phyloP scores from a whole-genome alignment of 2,329 filamentous ascomycete genomes.

The Aspergillus glaucus region DNA sequence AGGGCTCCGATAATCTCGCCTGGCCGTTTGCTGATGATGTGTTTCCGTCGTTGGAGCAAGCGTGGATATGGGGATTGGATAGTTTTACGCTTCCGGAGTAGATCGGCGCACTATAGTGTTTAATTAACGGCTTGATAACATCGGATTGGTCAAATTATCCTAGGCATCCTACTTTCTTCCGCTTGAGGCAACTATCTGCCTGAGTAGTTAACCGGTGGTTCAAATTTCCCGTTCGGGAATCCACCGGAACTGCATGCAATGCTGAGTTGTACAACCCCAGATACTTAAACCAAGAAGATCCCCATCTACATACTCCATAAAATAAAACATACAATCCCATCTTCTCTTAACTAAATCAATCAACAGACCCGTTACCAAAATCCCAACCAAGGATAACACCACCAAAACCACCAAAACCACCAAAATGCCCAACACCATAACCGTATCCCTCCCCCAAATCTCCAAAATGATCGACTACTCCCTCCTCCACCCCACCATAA shows the following conservation, averaged over 20 bases:
- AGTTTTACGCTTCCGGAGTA: neutral
- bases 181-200: too few relatives aligned
- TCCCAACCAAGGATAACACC: too few relatives aligned
- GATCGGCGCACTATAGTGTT: neutral
- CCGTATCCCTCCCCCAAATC: constrained; percentile 26
- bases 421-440: constrained; percentile 16
- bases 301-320: too few relatives aligned
- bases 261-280: too few relatives aligned
- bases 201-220: too few relatives aligned
- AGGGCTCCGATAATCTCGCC: neutral
- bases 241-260: too few relatives aligned
- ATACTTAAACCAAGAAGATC: too few relatives aligned
- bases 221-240: too few relatives aligned
- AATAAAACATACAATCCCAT: too few relatives aligned
- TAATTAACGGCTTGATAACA: neutral
- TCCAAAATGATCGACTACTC: constrained; percentile 52
- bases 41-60: constrained; percentile 12
- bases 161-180: too few relatives aligned
- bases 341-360: too few relatives aligned
- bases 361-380: too few relatives aligned
- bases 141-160: neutral
- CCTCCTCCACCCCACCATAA: constrained; percentile 57
- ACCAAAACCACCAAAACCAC: neutral
- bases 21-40: constrained; percentile 4
- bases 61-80: constrained; percentile 19